Evolutionary conservation across 371 early-diverging fungal species (phyloP).

Genomic region (Synchytrium microbalum): DNA sequence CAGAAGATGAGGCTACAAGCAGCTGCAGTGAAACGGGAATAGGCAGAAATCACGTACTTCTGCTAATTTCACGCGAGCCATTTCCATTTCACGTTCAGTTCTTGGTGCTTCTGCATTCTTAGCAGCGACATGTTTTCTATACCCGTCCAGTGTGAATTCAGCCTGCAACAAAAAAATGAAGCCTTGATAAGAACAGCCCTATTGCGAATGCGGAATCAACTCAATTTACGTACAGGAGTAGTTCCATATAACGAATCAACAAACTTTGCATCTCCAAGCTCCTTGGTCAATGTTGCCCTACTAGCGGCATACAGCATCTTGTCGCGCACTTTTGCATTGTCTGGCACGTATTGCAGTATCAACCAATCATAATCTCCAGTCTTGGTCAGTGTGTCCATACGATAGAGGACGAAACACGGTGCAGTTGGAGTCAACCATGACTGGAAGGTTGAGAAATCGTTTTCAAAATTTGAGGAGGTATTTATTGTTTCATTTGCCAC

Average conservation of each 20-base stretch:
- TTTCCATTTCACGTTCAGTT: constrained; percentile 72
- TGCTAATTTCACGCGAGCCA: constrained; percentile 54
- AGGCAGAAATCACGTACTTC: constrained; percentile 54
- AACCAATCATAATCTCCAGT: constrained; percentile 58
- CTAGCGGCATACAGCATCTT: constrained; percentile 88
- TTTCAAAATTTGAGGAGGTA: constrained; percentile 4
- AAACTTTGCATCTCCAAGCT: constrained; percentile 70
- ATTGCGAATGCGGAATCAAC: not conserved
- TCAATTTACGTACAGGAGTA: constrained; percentile 12
- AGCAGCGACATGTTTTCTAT: constrained; percentile 60
- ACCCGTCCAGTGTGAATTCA: constrained; percentile 66
- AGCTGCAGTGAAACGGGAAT: not conserved
- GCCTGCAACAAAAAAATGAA: constrained; percentile 11
- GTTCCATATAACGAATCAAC: constrained; percentile 74
- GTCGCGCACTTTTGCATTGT: constrained; percentile 64
- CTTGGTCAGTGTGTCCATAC: constrained; percentile 45
- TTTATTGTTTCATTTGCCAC: not conserved
- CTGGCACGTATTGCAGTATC: constrained; percentile 70
- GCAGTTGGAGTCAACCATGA: constrained; percentile 38
- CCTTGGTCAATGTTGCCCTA: constrained; percentile 62
- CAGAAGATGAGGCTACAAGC: not conserved
- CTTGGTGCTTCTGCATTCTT: constrained; percentile 68
- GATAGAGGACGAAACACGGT: constrained; percentile 64
- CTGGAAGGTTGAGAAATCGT: constrained; percentile 46
- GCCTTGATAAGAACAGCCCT: not conserved